Evolutionary conservation across 257 asterid species (phyloP), one percentile per base, ranked within the genome.

Genomic region (Solanum piurae): DNA sequence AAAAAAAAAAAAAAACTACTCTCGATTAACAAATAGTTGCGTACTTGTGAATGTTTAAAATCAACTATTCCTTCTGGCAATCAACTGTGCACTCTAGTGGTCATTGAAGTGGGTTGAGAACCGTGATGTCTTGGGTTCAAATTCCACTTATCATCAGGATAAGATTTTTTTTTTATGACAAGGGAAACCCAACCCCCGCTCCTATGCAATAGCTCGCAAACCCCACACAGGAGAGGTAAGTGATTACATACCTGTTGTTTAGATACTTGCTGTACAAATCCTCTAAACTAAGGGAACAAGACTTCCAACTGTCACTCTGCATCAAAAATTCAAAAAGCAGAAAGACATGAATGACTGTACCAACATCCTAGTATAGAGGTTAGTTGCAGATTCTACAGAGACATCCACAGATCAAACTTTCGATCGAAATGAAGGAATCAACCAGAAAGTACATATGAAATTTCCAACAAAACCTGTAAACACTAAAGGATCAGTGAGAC

Each of bases 261-360:
- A 88, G 88, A 90, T 94, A 93, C 77, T 92, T 92, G 82, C 88
- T 37, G 88, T 92, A 94, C 52, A 94, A 85, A 82, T 94, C 95
- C 76, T 91, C 94, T 95, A 96, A 91, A 91, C 93, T 89, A 42
- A 89, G 88, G 74, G 98, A 95, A 77, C 77, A 89, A 44, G 92
- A 89, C 91, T 90, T 92, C 98, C 98, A 95, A 86, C 88, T 84
- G 68, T 92, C 95, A 60, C 90, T 94, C 99, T 95, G 92, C 85
- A 91, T 69, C 83, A 88, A 42, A 72, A 73, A 73, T 9, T 73
- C 46, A 34, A 73, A 29, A 86, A 73, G 31, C 55, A 74, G 33
- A 23, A 89, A 49, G 42, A 74, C 29, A 2, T 87, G 64, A 83
- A 13, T 27, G 73, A 4, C 10, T 46, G 40, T 4, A 44, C 27